Evolutionary conservation across 768 basidiomycete genomes (phyloP).

Genomic region (Tulasnella calospora): DNA sequence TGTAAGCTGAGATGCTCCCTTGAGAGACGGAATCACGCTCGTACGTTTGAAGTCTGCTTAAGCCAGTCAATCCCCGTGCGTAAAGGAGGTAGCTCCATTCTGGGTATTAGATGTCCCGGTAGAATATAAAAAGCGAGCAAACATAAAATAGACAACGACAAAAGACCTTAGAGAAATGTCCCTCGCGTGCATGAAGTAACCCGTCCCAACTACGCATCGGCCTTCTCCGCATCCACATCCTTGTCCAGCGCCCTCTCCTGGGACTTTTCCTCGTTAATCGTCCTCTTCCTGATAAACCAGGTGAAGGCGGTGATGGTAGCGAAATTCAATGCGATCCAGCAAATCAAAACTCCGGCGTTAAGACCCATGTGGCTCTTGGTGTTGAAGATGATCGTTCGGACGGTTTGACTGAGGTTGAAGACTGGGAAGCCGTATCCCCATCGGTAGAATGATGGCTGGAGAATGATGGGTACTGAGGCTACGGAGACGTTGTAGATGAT

Average conservation of each 20-base stretch:
- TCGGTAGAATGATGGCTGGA: constrained; percentile 36
- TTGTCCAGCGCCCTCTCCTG: neutral
- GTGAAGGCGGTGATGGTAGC: constrained; percentile 18
- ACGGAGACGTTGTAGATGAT: constrained; percentile 51
- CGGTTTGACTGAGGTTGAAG: constrained; percentile 60
- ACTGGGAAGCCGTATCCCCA: constrained; percentile 47
- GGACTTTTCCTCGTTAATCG: neutral
- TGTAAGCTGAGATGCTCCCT: too few relatives aligned
- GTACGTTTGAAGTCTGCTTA: too few relatives aligned
- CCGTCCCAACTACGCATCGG: neutral
- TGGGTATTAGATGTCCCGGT: neutral
- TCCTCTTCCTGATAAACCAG: constrained; percentile 9
- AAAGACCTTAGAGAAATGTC: neutral
- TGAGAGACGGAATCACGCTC: too few relatives aligned
- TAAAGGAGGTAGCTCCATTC: neutral
- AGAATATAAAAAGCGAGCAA: neutral
- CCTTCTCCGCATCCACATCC: neutral
- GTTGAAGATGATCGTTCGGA: constrained; percentile 58
- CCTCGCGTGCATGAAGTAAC: neutral
- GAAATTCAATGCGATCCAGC: constrained; percentile 32
- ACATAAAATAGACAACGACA: neutral
- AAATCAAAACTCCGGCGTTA: constrained; percentile 37
- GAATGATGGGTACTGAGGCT: constrained; percentile 51
- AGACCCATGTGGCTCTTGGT: constrained; percentile 50
- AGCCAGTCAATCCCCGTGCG: too few relatives aligned